Base-by-base conservation (phyloP, 768 basidiomycete species). In the Agrocybe pediades region DNA sequence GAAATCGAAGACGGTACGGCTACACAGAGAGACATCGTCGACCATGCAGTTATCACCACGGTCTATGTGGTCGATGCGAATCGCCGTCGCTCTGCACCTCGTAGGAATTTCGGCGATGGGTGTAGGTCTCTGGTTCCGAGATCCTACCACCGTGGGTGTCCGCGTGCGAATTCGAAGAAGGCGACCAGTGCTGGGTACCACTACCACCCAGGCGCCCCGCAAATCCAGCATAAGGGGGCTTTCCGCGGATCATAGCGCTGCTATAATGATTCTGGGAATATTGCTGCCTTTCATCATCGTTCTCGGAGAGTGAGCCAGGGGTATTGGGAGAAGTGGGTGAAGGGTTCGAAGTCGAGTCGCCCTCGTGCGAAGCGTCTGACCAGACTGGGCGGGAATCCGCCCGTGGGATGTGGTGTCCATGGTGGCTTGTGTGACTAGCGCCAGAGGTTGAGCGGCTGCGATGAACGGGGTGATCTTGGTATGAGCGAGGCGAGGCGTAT, bases 311-410 rank as follows among this genome's bases (percentile, higher is more conserved):
- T 19, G 81, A 83, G 46, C 73, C 79, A 33, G 84, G 82, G 9
- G 83, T 84, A 2, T 73, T 71, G 9, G 84, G 83, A 9, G 81
- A 81, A 16, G 80, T 69, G 5, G 84, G 82, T 9, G 83, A 85
- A 3, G 77, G 69, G 46, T 75, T 77, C 21, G 79, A 77, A 1
- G 73, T 76, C 1, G 83, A 82, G 58, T 72, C 70, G 20, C 71
- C 74, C 46, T 76, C 77, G 54, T 74, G 73, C 4, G 74, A 71
- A 55, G 68, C 60, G 62, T 77, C 74, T 41, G 74, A 74, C 23
- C 54, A 58, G 6, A 49, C 54, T 15, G 53, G 57, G 53, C 26
- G 62, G 39, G 16, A 51, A 53, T 42, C 54, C 29, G 51, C 54
- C 56, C n/a, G 56, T 55, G 19, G 52, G 36, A 15, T 36, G 42